phyloP scores from a whole-genome alignment of 495 filamentous ascomycete species.

The Hypoxylon subgilvum region DNA sequence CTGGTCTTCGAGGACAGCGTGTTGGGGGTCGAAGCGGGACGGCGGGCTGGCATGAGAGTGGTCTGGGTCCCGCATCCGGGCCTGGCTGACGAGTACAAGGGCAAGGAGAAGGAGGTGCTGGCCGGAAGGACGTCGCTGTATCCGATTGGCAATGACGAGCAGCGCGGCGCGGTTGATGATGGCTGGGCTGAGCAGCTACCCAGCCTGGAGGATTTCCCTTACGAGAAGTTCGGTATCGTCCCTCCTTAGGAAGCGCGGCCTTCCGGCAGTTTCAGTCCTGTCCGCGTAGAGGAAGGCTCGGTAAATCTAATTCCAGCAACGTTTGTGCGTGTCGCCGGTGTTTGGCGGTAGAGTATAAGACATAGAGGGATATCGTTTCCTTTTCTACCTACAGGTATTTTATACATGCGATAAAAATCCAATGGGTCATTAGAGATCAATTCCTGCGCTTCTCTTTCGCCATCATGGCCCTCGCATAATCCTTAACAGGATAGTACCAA shows the following conservation, averaged over 20 bases:
- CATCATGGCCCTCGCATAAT: too few species aligned
- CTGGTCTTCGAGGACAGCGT: constrained; percentile 91
- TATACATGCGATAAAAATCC: neutral
- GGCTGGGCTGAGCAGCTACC: constrained; percentile 65
- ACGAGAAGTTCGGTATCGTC: constrained; percentile 48
- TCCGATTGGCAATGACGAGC: constrained; percentile 50
- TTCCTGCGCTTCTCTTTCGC: too few species aligned
- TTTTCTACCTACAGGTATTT: too few species aligned
- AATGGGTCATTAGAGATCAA: too few species aligned
- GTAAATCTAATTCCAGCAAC: neutral
- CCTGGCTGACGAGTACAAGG: constrained; percentile 67
- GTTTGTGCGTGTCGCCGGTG: constrained; percentile 1
- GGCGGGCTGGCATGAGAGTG: constrained; percentile 86
- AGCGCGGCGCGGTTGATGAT: constrained; percentile 61
- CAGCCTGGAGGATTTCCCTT: constrained; percentile 71
- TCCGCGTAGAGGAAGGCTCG: too few species aligned
- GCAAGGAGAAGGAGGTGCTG: constrained; percentile 74
- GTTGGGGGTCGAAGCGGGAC: constrained; percentile 79
- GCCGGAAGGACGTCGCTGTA: constrained; percentile 73
- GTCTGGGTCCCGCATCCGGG: constrained; percentile 84
- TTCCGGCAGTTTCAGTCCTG: too few species aligned
- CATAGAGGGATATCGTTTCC: too few species aligned
- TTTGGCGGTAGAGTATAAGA: constrained; percentile 2
- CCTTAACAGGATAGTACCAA: too few species aligned
- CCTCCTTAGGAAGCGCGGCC: neutral